These are phyloP conservation scores for Fusarium nematophilum DNA, from an alignment of 2,329 filamentous ascomycete genomes.

Conservation along the genomic window DNA sequence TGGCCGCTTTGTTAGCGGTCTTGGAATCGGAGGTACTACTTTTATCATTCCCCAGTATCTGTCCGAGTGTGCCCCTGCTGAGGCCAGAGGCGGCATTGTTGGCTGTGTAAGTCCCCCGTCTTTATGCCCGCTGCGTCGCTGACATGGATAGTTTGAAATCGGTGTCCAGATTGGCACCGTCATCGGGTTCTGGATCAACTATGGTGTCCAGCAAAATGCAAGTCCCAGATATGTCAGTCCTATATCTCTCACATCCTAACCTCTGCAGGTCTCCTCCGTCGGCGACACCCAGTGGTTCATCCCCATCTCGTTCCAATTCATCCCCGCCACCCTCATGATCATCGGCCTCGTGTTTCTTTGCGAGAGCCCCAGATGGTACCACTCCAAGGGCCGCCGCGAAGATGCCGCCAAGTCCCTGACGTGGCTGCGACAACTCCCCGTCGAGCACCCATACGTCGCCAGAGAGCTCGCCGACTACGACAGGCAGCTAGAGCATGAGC, in stretches of 20 bases:
- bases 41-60: constrained; percentile 69
- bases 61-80: constrained; percentile 65
- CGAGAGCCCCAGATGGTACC: constrained; percentile 48
- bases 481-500: constrained; percentile 26
- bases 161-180: constrained; percentile 64
- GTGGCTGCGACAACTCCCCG: constrained; percentile 24
- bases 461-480: constrained; percentile 25
- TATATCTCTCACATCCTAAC: background rate
- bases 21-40: constrained; percentile 61
- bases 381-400: constrained; percentile 9
- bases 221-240: background rate
- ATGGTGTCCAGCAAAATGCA: constrained; percentile 32
- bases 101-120: constrained; percentile 46
- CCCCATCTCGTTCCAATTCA: constrained; percentile 48
- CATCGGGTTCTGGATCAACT: constrained; percentile 56
- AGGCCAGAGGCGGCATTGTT: constrained; percentile 63
- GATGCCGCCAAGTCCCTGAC: constrained; percentile 22
- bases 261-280: constrained; percentile 1
- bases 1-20: constrained; percentile 63
- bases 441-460: constrained; percentile 22
- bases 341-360: constrained; percentile 46
- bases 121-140: background rate
- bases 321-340: constrained; percentile 40
- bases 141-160: constrained; percentile 52
- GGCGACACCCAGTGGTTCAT: constrained; percentile 54